A percentile compares a stretch with the other conserved stretches of the same genome.
Conservation (phyloP, 1,139 yeast species). For the Candida sanyaensis region DNA sequence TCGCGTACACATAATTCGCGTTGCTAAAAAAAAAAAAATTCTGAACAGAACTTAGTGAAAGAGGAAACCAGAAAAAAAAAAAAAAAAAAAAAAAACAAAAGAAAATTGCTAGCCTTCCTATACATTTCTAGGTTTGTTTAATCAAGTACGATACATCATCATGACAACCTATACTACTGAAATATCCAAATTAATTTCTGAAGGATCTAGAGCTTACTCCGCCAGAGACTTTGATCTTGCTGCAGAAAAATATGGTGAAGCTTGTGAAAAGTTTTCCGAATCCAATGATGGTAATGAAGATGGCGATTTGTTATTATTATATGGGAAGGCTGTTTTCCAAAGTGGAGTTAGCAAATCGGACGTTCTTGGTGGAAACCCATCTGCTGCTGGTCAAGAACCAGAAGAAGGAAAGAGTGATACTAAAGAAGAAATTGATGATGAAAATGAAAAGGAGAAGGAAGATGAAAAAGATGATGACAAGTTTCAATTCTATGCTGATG, state of each 20-base stretch:
- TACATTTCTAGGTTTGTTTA: no score
- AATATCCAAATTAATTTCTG: slow-evolving; percentile 49
- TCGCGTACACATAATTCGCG: no score
- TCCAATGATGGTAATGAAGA: slow-evolving; percentile 54
- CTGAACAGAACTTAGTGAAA: no score
- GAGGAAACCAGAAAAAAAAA: neutral
- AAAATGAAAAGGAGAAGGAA: slow-evolving; percentile 18
- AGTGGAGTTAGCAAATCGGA: slow-evolving; percentile 76
- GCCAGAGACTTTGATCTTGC: slow-evolving; percentile 68
- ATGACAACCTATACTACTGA: slow-evolving; percentile 18
- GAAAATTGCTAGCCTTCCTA: no score
- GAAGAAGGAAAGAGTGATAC: slow-evolving; percentile 15
- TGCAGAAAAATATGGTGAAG: slow-evolving; percentile 70
- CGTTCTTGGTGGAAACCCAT: slow-evolving; percentile 67
- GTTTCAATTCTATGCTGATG: slow-evolving; percentile 60
- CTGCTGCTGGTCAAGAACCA: slow-evolving; percentile 19
- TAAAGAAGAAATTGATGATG: slow-evolving; percentile 20
- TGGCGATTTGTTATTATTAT: slow-evolving; percentile 70
- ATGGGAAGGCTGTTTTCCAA: slow-evolving; percentile 81
- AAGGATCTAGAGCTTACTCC: slow-evolving; percentile 65
- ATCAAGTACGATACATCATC: no score
- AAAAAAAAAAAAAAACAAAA: neutral
- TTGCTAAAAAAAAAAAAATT: no score
- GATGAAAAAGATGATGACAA: slow-evolving; percentile 30
- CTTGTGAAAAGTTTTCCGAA: slow-evolving; percentile 60